Conservation (phyloP, 805 yeast species). For the Brettanomyces bruxellensis region DNA sequence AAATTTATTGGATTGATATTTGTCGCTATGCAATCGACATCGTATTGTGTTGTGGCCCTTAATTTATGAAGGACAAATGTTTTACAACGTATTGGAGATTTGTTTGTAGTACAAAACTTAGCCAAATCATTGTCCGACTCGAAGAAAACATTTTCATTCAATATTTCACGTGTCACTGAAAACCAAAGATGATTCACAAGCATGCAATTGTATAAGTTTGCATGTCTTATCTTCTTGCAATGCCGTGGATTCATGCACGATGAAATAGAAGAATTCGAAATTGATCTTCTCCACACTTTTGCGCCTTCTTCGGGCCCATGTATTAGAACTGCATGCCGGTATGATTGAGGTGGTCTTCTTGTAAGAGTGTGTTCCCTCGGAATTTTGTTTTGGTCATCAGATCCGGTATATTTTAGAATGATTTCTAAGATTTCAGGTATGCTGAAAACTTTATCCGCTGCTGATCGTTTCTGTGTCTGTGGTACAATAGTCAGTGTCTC, state of each 20-base stretch:
- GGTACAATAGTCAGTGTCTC: not conserved
- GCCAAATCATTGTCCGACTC: slow-evolving; percentile 32
- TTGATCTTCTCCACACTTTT: slow-evolving; percentile 31
- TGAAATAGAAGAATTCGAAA: slow-evolving; percentile 8
- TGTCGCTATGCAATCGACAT: slow-evolving; percentile 39
- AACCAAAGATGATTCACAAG: slow-evolving; percentile 64
- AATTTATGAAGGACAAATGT: slow-evolving; percentile 61
- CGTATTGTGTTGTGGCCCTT: slow-evolving; percentile 38
- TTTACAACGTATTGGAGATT: slow-evolving; percentile 4
- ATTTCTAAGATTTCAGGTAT: slow-evolving; percentile 68
- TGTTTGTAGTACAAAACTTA: slow-evolving; percentile 8
- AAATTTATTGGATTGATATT: slow-evolving; percentile 37
- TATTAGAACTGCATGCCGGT: slow-evolving; percentile 57
- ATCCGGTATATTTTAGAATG: slow-evolving; percentile 55
- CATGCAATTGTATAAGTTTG: slow-evolving; percentile 49
- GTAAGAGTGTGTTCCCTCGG: slow-evolving; percentile 55
- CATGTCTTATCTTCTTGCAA: slow-evolving; percentile 3
- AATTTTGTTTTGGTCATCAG: slow-evolving; percentile 32
- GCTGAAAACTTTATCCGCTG: slow-evolving; percentile 36
- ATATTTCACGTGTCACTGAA: slow-evolving; percentile 41
- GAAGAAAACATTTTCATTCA: slow-evolving; percentile 50
- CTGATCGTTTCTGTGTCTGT: no score
- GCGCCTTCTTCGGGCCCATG: slow-evolving; percentile 31
- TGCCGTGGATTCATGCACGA: slow-evolving; percentile 1
- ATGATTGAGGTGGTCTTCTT: slow-evolving; percentile 65